Base-by-base conservation (phyloP, 805 yeast species). In the Naumovozyma baii region DNA sequence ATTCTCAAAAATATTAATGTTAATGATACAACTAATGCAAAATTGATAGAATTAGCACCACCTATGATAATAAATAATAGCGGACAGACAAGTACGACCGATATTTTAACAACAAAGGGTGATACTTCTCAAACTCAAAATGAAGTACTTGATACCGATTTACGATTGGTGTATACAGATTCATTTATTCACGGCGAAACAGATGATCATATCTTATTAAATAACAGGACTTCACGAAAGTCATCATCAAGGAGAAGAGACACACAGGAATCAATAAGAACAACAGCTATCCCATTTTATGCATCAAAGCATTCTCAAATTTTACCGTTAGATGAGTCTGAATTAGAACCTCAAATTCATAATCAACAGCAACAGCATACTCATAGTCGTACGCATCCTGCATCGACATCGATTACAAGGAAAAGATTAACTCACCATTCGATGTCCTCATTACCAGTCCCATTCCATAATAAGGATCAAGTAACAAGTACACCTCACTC, bases 251-350 rank as follows among this genome's bases (percentile, higher is more conserved):
- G 9, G 16, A 48, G 49, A 25, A 44, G 49, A 32, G 47, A 43
- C 8, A 54, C 55, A 13, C 49, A 46, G 35, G 57, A 54, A 14
- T 47, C 55, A 7, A 41, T 49, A 36, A 52, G 51, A 20, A 52
- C 49, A 28, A 45, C 42, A 31, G n/a, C n/a, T n/a, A 50, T 57
- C 10, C 66, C 66, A 14, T 61, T 60, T 40, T 55, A 56, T 31
- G 52, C 66, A 4, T 54, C 54, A 2, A 61, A 61, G 37, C 66
- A 61, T 39, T 54, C 66, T 3, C 61, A 57, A 34, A 59, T 61
- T 15, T 37, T 61, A 31, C 64, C 66, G 9, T 38, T 55, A 33
- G 51, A 51, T 31, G 49, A 48, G 15, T 29, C 15, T 29, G 31
- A 29, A 29, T 12, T 29, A 29, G 13, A 12, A 8, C 31, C 31